Evolutionary conservation across 202 grass and related monocot species (phyloP), one percentile per base, ranked within the genome.

Genomic region (Dendrocalamus latiflorus): DNA sequence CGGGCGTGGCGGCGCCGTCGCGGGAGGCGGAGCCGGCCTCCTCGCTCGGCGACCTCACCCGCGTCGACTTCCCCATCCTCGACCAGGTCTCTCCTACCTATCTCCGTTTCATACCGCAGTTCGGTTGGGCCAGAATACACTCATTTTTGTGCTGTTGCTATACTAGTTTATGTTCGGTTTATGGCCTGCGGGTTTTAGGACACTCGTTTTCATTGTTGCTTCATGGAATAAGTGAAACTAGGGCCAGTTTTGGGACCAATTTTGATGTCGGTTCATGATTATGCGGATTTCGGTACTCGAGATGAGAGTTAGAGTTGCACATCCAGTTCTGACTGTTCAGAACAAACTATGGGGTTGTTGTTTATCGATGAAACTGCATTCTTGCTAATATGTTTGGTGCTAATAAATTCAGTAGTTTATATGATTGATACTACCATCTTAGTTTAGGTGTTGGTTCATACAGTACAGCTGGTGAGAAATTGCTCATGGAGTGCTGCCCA

Each of bases 41-140:
- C 58, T 92, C 92, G 37, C 93, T 95, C 22, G 93, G 93, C 12
- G 76, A 92, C 78, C 49, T 78, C 68, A 76, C 90, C 74, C 80
- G 84, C 39, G 82, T 87, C 5, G 93, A 92, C 69, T 95, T 95
- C 57, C 93, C 93, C 26, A 92, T 95, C 67, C 93, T 95, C 21
- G 71, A 95, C 72, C 93, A 95, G 88, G 93, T 92, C 3, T 49
- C 7, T 9, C 34, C 16, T 49, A 2, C 56, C 47, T 53, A 25
- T 42, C 13, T 18, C 47, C 48, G 0, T 39, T 16, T 5, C 21
- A 25, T 37, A 6, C 21, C 20, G 54, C n/a, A 24, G 10, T 34
- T 26, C 43, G 50, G 24, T 38, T n/a, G 3, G 6, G 5, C 48
- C 9, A 8, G 48, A 28, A 6, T 70, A 16, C 22, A 5, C 5